phyloP scores from a whole-genome alignment of 2,329 filamentous ascomycete genomes.

The Ophiosphaerella korrae region DNA sequence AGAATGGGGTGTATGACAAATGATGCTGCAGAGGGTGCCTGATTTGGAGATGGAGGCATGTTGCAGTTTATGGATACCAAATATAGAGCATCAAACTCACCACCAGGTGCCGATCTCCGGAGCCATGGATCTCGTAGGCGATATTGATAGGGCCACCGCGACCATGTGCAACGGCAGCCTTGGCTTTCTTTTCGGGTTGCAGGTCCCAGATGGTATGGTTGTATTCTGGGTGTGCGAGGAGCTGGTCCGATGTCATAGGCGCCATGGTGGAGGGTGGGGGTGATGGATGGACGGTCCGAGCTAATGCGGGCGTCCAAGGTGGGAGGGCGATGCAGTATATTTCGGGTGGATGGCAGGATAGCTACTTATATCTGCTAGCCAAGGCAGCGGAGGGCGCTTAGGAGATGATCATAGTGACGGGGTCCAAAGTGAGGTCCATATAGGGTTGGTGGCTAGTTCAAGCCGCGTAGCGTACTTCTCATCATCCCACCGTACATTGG shows the following conservation, averaged over 20 bases:
- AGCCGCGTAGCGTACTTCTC: no score
- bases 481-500: no score
- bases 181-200: conserved; percentile 66
- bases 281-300: background rate
- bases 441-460: no score
- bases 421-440: no score
- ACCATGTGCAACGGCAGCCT: conserved; percentile 66
- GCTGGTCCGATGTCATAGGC: conserved; percentile 60
- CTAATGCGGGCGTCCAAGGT: no score
- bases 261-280: conserved; percentile 16
- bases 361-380: no score
- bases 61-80: conserved; percentile 15
- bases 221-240: conserved; percentile 69
- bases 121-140: conserved; percentile 79
- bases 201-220: conserved; percentile 71
- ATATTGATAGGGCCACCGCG: conserved; percentile 78
- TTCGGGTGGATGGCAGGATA: no score
- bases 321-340: no score
- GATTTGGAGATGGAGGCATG: conserved; percentile 17
- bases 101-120: conserved; percentile 72
- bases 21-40: conserved; percentile 19
- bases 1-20: conserved; percentile 28
- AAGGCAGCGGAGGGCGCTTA: no score
- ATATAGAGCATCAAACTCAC: conserved; percentile 58
- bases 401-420: no score